Evolutionary conservation across 352 stramenopile species (phyloP), one percentile per base, ranked within the genome.

Genomic region (Pythium oligandrum): DNA sequence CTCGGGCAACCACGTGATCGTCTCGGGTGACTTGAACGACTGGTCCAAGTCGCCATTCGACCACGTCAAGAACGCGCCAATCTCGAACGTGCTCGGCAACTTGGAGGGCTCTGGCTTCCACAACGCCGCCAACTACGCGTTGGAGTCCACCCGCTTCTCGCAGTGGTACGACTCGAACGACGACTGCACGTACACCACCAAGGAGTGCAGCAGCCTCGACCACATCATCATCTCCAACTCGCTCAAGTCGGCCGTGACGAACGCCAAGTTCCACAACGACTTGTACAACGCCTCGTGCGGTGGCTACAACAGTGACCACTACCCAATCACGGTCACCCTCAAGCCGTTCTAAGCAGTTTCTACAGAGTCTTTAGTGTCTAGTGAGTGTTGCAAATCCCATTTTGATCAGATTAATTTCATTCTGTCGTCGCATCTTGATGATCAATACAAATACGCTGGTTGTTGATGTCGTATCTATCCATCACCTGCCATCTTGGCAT

Each of bases 1-100:
- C 6, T 17, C 34, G 10, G 61, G 61, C 26, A 8, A 64, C 40
- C 50, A 73, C 33, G 64, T 68, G 34, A 64, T 73, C 39, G 51
- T 73, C 38, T 67, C 65, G 39, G 64, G 64, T 39, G 64, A 73
- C 44, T 47, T 73, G 33, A 73, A 73, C 53, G 64, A 73, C 53
- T 73, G 51, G 11, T 63, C 65, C 40, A n/a, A 31, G 11, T 33
- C 32, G 17, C 33, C 50, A 2, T 51, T 53, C 11, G 64, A 73
- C 53, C 39, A 38, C 33, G 68, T 64, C 49, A 48, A 51, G 48
- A 73, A 73, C 52, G 6, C 17, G 45, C 64, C 64, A 12, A 64
- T 66, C 56, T 61, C 40, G 12, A 60, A 64, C 48, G 64, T 63
- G 40, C 40, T 71, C 34, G 50, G 57, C 33, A 52, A 67, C 30